Evolutionary conservation across 2,329 filamentous ascomycete genomes (phyloP).

Genomic region (Diaporthe vexans): DNA sequence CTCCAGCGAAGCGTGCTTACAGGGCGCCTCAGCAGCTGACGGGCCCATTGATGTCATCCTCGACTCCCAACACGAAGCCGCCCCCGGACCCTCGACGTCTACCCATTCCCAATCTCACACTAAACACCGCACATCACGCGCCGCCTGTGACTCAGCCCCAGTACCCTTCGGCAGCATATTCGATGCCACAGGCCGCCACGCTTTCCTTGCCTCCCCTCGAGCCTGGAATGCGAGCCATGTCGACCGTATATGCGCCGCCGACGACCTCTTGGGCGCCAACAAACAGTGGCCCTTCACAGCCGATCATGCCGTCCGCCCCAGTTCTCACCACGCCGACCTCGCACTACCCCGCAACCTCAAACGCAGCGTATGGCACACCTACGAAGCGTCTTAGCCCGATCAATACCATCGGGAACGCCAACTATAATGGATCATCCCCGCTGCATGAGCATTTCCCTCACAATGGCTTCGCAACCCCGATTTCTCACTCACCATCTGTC

Average conservation of each 20-base stretch:
- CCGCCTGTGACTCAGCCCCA: slow-evolving; percentile 44
- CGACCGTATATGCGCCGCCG: slow-evolving; percentile 77
- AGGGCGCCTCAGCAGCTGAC: slow-evolving; percentile 49
- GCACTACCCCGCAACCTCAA: slow-evolving; percentile 38
- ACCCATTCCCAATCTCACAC: slow-evolving; percentile 79
- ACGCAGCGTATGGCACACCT: slow-evolving; percentile 62
- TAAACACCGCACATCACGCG: slow-evolving; percentile 63
- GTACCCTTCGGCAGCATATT: slow-evolving; percentile 56
- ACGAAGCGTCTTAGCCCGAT: slow-evolving; percentile 68
- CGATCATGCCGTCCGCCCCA: slow-evolving; percentile 50
- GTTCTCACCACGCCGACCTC: slow-evolving; percentile 52
- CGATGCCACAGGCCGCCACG: slow-evolving; percentile 45
- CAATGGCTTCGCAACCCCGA: slow-evolving; percentile 71
- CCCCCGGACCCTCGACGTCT: slow-evolving; percentile 61
- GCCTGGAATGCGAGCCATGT: slow-evolving; percentile 78
- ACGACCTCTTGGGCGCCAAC: slow-evolving; percentile 58
- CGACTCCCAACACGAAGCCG: slow-evolving; percentile 46
- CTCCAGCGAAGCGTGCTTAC: slow-evolving; percentile 66
- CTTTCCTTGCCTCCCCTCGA: slow-evolving; percentile 75
- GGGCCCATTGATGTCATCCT: slow-evolving; percentile 35
- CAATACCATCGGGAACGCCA: slow-evolving; percentile 55
- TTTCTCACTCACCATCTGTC: slow-evolving; percentile 86
- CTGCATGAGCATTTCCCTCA: slow-evolving; percentile 72
- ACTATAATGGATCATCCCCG: slow-evolving; percentile 76
- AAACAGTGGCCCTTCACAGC: slow-evolving; percentile 46